Conservation (phyloP, 352 stramenopile species). For the Aphanomyces stellatus region DNA sequence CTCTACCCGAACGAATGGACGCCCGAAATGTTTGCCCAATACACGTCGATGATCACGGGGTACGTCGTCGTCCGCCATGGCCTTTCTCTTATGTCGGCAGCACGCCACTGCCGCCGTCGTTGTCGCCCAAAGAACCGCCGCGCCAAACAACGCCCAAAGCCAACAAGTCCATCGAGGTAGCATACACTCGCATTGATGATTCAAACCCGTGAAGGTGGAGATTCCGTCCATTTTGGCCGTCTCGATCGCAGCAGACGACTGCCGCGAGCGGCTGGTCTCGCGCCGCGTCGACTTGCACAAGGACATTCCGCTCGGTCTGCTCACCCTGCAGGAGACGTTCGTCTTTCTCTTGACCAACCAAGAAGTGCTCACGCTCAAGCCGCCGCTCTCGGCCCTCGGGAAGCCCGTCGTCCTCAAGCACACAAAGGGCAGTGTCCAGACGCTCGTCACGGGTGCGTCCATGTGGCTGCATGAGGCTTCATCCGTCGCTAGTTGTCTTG, state of each 20-base stretch:
- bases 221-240: background rate
- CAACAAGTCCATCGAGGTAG: too few relatives aligned
- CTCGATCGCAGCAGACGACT: background rate
- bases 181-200: too few relatives aligned
- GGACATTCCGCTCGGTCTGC: background rate
- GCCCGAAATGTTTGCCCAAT: constrained; percentile 41
- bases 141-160: too few relatives aligned
- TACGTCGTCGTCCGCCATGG: background rate
- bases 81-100: background rate
- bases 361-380: background rate
- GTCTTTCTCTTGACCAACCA: constrained; percentile 5
- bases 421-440: background rate
- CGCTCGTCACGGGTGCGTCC: too few relatives aligned
- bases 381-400: background rate
- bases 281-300: constrained; percentile 13
- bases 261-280: constrained; percentile 8
- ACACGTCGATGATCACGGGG: background rate
- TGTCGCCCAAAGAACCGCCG: background rate
- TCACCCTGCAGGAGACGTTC: background rate
- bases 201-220: background rate
- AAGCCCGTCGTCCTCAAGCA: background rate
- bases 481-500: too few relatives aligned
- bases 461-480: too few relatives aligned
- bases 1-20: constrained; percentile 60
- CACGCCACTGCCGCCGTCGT: background rate